phyloP scores from a whole-genome alignment of 208 protist genomes.

The Borovskyia barvae region DNA sequence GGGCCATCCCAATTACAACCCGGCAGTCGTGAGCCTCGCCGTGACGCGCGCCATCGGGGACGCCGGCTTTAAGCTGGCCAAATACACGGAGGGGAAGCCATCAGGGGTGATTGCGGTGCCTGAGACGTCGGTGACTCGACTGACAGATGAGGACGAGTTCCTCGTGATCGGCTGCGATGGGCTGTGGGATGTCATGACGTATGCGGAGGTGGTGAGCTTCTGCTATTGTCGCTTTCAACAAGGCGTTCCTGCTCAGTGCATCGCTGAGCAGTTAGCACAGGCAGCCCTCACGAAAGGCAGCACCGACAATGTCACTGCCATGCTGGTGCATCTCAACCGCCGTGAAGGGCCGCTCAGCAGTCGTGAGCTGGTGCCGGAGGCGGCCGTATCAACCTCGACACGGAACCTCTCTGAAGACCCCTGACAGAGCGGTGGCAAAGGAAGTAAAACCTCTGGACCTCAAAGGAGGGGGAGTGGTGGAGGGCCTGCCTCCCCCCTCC shows the following conservation, averaged over 20 bases:
- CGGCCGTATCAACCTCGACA: constrained; percentile 44
- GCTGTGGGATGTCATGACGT: constrained; percentile 93
- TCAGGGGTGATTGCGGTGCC: constrained; percentile 80
- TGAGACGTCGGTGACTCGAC: constrained; percentile 53
- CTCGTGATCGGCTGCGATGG: constrained; percentile 92
- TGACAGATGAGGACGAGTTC: constrained; percentile 87
- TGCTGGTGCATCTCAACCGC: constrained; percentile 53
- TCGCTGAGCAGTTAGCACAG: constrained; percentile 60
- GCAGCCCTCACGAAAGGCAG: constrained; percentile 79
- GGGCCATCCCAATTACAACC: constrained; percentile 91
- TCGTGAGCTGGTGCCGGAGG: constrained; percentile 40
- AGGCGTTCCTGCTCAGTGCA: constrained; percentile 50
- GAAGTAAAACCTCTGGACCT: too few relatives aligned
- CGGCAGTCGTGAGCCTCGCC: constrained; percentile 85
- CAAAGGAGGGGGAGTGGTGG: too few relatives aligned
- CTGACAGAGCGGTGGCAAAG: too few relatives aligned
- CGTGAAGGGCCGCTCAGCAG: constrained; percentile 22
- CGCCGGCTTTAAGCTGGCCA: constrained; percentile 88
- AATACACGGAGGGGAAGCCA: constrained; percentile 79
- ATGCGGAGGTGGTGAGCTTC: constrained; percentile 86
- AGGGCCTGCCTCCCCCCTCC: too few relatives aligned
- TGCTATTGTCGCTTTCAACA: constrained; percentile 57
- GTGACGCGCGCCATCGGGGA: constrained; percentile 95
- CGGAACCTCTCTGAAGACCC: constrained; percentile 39
- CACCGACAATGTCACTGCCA: constrained; percentile 89